Evolutionary conservation across 495 filamentous ascomycete genomes (phyloP).

Genomic region (Cercophora sp.): DNA sequence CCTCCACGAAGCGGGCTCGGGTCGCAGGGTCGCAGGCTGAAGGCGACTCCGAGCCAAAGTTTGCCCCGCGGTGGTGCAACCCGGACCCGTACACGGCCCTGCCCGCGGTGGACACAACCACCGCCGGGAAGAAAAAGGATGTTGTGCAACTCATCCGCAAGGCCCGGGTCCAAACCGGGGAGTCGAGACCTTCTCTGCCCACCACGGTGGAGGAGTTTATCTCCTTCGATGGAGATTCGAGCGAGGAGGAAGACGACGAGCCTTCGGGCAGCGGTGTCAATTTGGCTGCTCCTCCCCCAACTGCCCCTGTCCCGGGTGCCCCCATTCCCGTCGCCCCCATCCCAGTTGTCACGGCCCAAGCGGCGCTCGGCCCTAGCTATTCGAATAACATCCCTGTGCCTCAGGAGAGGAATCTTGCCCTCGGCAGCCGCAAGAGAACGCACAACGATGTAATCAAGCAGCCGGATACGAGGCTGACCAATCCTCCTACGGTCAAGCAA

Average conservation of each 20-base stretch:
- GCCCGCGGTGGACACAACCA: conserved; percentile 63
- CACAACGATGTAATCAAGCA: conserved; percentile 63
- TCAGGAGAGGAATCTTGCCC: neutral
- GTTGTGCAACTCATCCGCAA: conserved; percentile 86
- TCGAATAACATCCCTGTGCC: no score
- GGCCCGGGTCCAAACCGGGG: conserved; percentile 54
- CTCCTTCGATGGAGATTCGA: conserved; percentile 60
- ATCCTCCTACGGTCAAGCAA: conserved; percentile 34
- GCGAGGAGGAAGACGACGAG: conserved; percentile 27
- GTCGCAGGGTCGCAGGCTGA: conserved; percentile 27
- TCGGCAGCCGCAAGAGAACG: conserved; percentile 59
- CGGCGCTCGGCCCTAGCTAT: no score
- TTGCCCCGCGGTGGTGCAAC: conserved; percentile 85
- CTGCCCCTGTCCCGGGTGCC: neutral
- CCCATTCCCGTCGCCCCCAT: no score
- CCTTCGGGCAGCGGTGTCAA: neutral
- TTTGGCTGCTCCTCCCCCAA: neutral
- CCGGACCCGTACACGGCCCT: conserved; percentile 85
- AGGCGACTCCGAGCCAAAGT: conserved; percentile 40
- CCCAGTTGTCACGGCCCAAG: no score
- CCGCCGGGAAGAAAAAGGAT: conserved; percentile 64
- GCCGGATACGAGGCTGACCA: conserved; percentile 42
- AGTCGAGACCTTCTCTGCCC: conserved; percentile 52
- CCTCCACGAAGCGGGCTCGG: conserved; percentile 44
- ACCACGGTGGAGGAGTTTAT: conserved; percentile 73